These are phyloP conservation scores for Cudoniella acicularis DNA, from an alignment of 495 filamentous ascomycete genomes.

Conservation along the genomic window DNA sequence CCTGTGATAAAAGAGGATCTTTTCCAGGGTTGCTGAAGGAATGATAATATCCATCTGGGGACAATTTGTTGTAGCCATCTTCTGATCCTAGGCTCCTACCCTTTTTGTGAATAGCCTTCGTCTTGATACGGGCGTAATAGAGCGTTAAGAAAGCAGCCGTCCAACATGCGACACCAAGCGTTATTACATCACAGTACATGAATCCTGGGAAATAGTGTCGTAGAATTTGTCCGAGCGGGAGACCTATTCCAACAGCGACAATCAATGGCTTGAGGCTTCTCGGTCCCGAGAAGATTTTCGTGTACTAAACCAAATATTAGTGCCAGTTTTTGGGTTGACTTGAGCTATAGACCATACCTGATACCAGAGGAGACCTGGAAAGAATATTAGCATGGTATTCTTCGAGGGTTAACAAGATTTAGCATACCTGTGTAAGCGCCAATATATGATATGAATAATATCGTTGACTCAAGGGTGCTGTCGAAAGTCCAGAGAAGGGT, in stretches of 20 bases:
- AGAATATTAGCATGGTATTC: conserved; percentile 47
- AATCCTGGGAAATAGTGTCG: conserved; percentile 34
- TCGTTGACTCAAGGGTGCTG: conserved; percentile 33
- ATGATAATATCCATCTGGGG: conserved; percentile 38
- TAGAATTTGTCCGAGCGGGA: conserved; percentile 45
- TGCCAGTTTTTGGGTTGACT: background rate
- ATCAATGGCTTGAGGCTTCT: conserved; percentile 50
- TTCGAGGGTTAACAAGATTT: conserved; percentile 26
- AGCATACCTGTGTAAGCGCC: conserved; percentile 51
- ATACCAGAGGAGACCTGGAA: conserved; percentile 34
- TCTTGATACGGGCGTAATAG: conserved; percentile 25
- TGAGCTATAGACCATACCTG: background rate
- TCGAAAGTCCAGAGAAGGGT: conserved; percentile 55
- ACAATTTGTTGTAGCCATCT: conserved; percentile 6
- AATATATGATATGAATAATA: conserved; percentile 51
- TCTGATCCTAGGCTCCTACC: background rate
- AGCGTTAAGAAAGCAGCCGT: conserved; percentile 47
- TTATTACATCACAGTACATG: conserved; percentile 46
- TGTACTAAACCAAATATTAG: conserved; percentile 6
- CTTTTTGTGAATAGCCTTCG: background rate
- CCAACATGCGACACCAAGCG: conserved; percentile 51
- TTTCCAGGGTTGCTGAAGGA: conserved; percentile 43
- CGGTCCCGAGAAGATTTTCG: conserved; percentile 49
- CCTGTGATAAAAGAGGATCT: conserved; percentile 46
- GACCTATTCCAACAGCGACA: conserved; percentile 40